A percentile compares a stretch with the other conserved stretches of the same genome.
Conservation (phyloP, 139 green algal species). For the Ulvella scutata region DNA sequence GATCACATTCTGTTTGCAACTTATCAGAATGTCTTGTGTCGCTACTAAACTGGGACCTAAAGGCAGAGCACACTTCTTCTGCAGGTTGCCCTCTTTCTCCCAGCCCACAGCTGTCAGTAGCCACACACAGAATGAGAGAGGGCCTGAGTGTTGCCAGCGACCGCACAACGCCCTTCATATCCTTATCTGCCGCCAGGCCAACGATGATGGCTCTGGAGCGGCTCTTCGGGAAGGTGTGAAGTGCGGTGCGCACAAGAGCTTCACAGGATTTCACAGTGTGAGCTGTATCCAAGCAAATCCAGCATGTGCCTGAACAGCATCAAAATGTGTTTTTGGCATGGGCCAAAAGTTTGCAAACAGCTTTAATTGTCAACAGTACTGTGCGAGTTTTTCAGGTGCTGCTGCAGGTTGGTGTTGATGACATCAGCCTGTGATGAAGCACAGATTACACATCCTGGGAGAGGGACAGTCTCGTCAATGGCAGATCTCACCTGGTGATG, state of each 20-base stretch:
- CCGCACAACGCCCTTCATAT: neutral
- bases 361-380: too few relatives aligned
- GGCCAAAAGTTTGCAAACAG: too few relatives aligned
- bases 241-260: neutral
- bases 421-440: neutral
- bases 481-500: neutral
- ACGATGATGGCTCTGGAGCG: neutral
- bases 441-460: neutral
- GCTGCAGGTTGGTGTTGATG: neutral
- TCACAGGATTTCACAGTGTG: neutral
- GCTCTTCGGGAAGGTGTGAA: neutral
- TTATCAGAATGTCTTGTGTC: neutral
- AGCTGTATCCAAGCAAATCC: neutral
- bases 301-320: neutral
- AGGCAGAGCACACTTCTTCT: neutral
- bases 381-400: too few relatives aligned
- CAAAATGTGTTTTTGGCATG: too few relatives aligned
- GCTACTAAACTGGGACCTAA: neutral
- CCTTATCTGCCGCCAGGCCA: neutral
- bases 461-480: neutral
- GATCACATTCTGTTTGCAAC: neutral
- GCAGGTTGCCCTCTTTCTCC: neutral
- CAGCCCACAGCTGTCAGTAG: neutral
- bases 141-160: neutral
- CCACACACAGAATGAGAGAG: neutral